Evolutionary conservation across 768 basidiomycete species (phyloP).

Genomic region (Hericium erinaceus): DNA sequence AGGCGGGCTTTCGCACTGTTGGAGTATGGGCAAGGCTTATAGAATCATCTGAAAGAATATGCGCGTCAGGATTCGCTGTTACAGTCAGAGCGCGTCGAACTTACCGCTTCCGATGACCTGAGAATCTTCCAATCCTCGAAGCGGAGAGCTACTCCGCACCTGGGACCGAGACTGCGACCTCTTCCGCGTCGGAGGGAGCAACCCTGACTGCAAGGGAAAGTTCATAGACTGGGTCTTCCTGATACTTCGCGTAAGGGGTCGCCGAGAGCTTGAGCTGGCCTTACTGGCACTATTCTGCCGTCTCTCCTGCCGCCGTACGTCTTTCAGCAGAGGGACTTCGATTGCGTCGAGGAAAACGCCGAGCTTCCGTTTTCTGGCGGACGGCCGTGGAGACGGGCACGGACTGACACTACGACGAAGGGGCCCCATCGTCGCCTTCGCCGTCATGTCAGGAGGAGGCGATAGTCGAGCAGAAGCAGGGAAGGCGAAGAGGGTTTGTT

Average conservation of each 20-base stretch:
- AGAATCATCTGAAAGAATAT: conserved; percentile 34
- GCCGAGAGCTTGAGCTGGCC: not conserved
- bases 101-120: conserved; percentile 26
- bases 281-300: not conserved
- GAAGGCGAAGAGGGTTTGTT: not conserved
- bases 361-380: conserved; percentile 27
- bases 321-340: conserved; percentile 32
- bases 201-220: not conserved
- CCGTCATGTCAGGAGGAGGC: not conserved
- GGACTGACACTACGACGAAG: conserved; percentile 67
- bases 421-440: conserved; percentile 15
- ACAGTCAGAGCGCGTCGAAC: conserved; percentile 7
- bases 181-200: conserved; percentile 1
- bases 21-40: conserved; percentile 25
- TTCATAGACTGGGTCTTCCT: conserved; percentile 4
- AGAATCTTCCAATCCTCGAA: conserved; percentile 16
- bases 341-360: conserved; percentile 44
- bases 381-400: conserved; percentile 28
- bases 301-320: conserved; percentile 20
- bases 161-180: not conserved
- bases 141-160: conserved; percentile 13
- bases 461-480: not conserved
- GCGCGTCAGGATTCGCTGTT: not conserved
- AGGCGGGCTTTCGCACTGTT: not conserved
- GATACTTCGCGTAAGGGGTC: not conserved